Base-by-base conservation (phyloP, 1,139 yeast species). In the Sugiyamaella paludigena region DNA sequence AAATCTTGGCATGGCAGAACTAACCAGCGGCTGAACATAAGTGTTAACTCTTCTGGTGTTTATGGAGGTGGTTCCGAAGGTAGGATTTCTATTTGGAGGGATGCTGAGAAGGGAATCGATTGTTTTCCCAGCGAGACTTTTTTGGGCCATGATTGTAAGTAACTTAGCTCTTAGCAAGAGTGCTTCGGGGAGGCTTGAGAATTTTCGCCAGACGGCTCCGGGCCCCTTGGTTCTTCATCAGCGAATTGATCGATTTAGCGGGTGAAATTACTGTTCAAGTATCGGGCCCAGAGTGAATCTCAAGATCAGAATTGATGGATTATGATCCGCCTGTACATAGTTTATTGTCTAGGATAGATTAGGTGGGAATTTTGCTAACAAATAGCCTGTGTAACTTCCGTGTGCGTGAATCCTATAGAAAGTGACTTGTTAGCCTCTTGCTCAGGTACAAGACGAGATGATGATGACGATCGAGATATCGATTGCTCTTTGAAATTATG, bases 21-120 rank as follows among this genome's bases (percentile, higher is more conserved):
- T 1, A 58, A 59, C 31, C 72, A 68, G 50, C 51, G 70, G 39
- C 48, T 65, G 2, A 48, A 40, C 8, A 67, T 61, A 7, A 58
- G 56, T 19, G 29, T 56, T 1, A 43, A 57, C 3, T 52, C 58
- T 1, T 30, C 48, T 6, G 55, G 64, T 12, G 64, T 66, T 7
- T 33, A 64, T 5, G 56, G 60, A 11, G 69, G 70, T 0, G 61
- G 67, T 7, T 42, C 55, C 0, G 43, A 53, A 13, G 71, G 70
- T 0, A 11, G 36, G 1, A 33, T 68, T 1, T 49, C 57, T 30
- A 44, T 55, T 45, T 67, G 63, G 54, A 57, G 54, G 37, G 67
- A 67, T 45, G 56, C 66, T 1, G 67, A 62, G 30, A 36, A 62
- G 34, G 69, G 65, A 1, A 37, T 59, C 3, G 51, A 49, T 32